Conservation (phyloP, 2,329 filamentous ascomycete genomes). For the Didymella keratinophila region DNA sequence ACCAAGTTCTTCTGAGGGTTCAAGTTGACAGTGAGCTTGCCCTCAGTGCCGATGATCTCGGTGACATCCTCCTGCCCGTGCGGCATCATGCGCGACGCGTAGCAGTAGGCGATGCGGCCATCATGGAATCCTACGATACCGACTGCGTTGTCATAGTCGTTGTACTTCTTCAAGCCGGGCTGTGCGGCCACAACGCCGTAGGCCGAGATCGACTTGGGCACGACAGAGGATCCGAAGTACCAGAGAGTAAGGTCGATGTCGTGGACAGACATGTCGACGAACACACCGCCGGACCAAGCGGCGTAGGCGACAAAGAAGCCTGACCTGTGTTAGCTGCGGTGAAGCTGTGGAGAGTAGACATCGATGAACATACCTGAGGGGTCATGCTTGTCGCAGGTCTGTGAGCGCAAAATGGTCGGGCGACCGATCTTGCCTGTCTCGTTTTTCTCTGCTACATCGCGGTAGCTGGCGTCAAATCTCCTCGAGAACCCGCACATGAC, state of each 20-base stretch:
- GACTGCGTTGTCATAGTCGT: neutral
- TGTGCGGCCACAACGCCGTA: slow-evolving; percentile 50
- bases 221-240: slow-evolving; percentile 64
- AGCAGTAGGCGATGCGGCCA: slow-evolving; percentile 70
- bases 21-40: slow-evolving; percentile 68
- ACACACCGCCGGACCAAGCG: slow-evolving; percentile 71
- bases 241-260: slow-evolving; percentile 72
- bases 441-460: slow-evolving; percentile 53
- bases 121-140: slow-evolving; percentile 64
- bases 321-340: neutral
- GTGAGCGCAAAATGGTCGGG: slow-evolving; percentile 67
- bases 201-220: slow-evolving; percentile 48
- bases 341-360: slow-evolving; percentile 50
- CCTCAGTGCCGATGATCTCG: slow-evolving; percentile 71
- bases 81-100: slow-evolving; percentile 71
- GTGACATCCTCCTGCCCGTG: slow-evolving; percentile 72
- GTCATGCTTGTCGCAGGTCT: slow-evolving; percentile 72
- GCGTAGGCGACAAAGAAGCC: slow-evolving; percentile 74
- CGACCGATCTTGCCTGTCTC: slow-evolving; percentile 65
- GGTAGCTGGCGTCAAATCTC: neutral
- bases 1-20: slow-evolving; percentile 58
- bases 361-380: slow-evolving; percentile 59
- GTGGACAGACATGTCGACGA: slow-evolving; percentile 75
- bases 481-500: neutral
- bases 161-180: neutral